Evolutionary conservation across 139 green algal genomes (phyloP).

Genomic region (Tetratostichococcus sp.): DNA sequence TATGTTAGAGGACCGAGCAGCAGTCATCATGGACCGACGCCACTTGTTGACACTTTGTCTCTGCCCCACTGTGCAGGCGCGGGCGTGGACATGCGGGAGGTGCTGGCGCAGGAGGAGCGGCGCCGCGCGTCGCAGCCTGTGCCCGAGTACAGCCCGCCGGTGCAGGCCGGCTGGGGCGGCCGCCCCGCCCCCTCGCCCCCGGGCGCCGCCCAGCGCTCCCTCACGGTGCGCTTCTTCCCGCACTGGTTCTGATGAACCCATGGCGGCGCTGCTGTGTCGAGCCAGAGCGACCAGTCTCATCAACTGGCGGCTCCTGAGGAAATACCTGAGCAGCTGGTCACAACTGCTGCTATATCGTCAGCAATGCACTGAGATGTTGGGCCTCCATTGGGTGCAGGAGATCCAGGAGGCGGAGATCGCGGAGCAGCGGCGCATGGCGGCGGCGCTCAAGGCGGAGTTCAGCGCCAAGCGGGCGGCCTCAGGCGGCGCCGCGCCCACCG

Average conservation of each 20-base stretch:
- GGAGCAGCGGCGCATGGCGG: conserved; percentile 6
- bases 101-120: conserved; percentile 4
- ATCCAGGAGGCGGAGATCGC: conserved; percentile 47
- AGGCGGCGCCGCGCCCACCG: conserved; percentile 2
- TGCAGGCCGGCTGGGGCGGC: neutral
- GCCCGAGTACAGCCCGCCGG: neutral
- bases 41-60: too few relatives aligned
- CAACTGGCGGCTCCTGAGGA: too few relatives aligned
- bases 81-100: neutral
- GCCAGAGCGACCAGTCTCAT: too few relatives aligned
- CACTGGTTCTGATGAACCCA: too few relatives aligned
- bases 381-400: conserved; percentile 17
- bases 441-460: conserved; percentile 1
- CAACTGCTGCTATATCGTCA: too few relatives aligned
- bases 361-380: neutral
- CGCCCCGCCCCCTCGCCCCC: neutral
- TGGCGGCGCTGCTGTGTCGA: too few relatives aligned
- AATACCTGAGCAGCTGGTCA: too few relatives aligned
- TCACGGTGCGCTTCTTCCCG: neutral
- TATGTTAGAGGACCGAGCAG: too few relatives aligned
- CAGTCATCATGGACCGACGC: too few relatives aligned
- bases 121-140: neutral
- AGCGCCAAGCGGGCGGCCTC: conserved; percentile 9
- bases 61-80: too few relatives aligned
- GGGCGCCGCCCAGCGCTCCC: neutral